Evolutionary conservation across 148 eudicot species (phyloP), one percentile per base, ranked within the genome.

Genomic region (Silene conica): DNA sequence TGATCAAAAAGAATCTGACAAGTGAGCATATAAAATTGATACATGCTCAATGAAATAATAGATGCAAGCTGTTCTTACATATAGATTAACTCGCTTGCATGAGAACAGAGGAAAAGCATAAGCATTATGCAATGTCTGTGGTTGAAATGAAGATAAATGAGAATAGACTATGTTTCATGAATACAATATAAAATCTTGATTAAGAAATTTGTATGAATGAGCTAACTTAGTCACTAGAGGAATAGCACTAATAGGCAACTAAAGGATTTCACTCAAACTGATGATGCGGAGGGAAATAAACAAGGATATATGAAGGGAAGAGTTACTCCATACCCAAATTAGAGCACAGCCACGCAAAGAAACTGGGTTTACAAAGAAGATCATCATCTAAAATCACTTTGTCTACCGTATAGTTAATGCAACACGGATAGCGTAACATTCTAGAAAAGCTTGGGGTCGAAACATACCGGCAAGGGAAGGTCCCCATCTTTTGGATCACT

Each of bases 401-500:
- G 15, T 28, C 16, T 26, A 72, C 43, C 1, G 12, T 46, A 60
- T 26, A 59, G 19, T 20, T 19, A 4, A 67, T 34, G 26, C 16
- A 25, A n/a, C n/a, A 25, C 34, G 59, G 21, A 18, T 3, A 57
- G 25, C 34, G 19, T 58, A 41, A 18, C 14, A 48, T 22, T 41
- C 56, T 41, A 63, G 76, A 38, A 60, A 52, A 73, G 25, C 62
- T 67, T 22, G 59, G 67, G 21, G 48, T 63, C 69, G 71, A 65
- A 78, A 82, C 79, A 70, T 74, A 96, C 99, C 85, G 96, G 97
- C 83, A 87, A 75, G 73, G 96, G 90, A 73, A 87, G 85, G 69
- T 86, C 85, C 56, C 84, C 91, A 75, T 88, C 89, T 78, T 96
- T 96, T 69, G 74, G 74, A 76, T 79, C 89, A 72, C 48, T 78